phyloP scores from a whole-genome alignment of 2,329 filamentous ascomycete species.

The Ceratocystis alfenasii region DNA sequence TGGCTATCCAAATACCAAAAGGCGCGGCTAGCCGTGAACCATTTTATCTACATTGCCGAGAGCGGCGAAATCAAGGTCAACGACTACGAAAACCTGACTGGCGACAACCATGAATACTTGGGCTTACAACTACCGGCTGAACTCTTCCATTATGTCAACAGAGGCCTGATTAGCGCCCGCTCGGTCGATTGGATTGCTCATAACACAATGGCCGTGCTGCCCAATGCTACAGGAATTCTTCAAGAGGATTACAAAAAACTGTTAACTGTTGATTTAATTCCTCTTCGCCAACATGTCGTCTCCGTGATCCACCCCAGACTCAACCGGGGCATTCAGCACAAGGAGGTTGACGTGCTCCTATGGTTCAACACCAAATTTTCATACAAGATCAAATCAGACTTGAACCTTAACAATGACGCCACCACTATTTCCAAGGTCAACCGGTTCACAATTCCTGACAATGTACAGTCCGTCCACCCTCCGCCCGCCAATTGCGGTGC shows the following conservation, averaged over 20 bases:
- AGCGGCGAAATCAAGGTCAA: constrained; percentile 67
- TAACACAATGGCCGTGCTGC: constrained; percentile 61
- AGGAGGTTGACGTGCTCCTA: constrained; percentile 61
- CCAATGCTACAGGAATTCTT: constrained; percentile 75
- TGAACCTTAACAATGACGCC: constrained; percentile 13
- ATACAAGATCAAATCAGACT: constrained; percentile 40
- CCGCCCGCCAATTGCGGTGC: constrained; percentile 28
- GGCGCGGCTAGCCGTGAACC: constrained; percentile 71
- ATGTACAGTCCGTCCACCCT: constrained; percentile 16
- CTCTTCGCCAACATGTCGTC: constrained; percentile 63
- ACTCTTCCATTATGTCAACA: constrained; percentile 78
- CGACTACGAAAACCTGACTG: constrained; percentile 60
- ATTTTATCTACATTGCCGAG: constrained; percentile 69
- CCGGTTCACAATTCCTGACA: constrained; percentile 31
- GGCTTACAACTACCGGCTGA: constrained; percentile 84
- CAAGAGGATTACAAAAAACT: constrained; percentile 71
- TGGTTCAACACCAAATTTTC: constrained; percentile 71
- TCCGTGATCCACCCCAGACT: constrained; percentile 67
- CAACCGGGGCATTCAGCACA: constrained; percentile 71
- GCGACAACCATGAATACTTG: constrained; percentile 78
- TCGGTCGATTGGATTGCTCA: constrained; percentile 74
- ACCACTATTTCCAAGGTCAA: constrained; percentile 52
- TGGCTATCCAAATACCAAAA: constrained; percentile 83
- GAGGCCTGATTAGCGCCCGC: constrained; percentile 65
- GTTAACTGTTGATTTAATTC: constrained; percentile 60